Base-by-base conservation (phyloP, 2,329 filamentous ascomycete species). In the Xylaria sp. region DNA sequence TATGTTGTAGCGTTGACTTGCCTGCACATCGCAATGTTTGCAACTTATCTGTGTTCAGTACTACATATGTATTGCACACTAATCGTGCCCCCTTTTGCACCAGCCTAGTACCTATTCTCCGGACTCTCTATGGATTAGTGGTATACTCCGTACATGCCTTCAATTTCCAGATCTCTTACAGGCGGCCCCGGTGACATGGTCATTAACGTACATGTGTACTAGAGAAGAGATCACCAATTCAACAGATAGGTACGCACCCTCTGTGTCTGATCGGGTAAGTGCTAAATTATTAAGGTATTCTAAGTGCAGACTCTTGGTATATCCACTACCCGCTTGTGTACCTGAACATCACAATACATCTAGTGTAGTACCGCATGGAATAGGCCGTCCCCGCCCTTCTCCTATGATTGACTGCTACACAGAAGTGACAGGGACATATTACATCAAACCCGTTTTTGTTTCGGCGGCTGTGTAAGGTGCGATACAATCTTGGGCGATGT, bases 11-110 rank as follows among this genome's bases (percentile, higher is more conserved):
- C 13, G 42, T 50, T 18, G 5, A 27, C 50, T 23, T 23, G 23
- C 29, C 57, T 63, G 69, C 69, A 69, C 62, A 69, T 71, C 66
- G 27, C 16, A 68, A 65, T 70, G 58, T 68, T 65, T 25, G 27
- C 27, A 50, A 27, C 25, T 32, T 47, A 10, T 21, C 32, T 4
- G 8, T 9, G 32, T 35, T 35, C 32, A 35, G 32, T 10, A 53
- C 16, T 27, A 27, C 37, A 25, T 44, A 23, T 53, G 13, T 44
- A 23, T 53, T n/a, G 35, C 42, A n/a, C 13, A n/a, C 23, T 48
- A 48, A 47, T 60, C 5, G 27, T 37, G 23, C 65, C 48, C 61
- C 65, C 40, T 63, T 63, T 59, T 6, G 21, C 35, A 47, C 29
- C 9, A 23, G 44, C 23, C 37, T 10, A 47, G n/a, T 48, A 32